Percentiles rank a stretch among this genome's conserved stretches.
These are phyloP conservation scores for Agrocybe praecox DNA, from an alignment of 768 basidiomycete species.

Conservation along the genomic window DNA sequence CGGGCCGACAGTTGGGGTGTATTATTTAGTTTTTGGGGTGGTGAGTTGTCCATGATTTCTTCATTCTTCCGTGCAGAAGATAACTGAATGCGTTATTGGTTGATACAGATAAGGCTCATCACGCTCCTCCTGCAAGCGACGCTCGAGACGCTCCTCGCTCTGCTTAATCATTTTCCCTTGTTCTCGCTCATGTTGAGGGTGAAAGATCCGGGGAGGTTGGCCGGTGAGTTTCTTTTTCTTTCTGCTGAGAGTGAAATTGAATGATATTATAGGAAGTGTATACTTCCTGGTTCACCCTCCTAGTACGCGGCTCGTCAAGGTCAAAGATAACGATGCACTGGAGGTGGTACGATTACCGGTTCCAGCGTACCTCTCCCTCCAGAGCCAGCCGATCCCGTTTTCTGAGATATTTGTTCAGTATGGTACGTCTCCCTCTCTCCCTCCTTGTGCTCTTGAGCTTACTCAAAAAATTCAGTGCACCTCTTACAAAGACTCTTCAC, in stretches of 20 bases:
- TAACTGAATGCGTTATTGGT: neutral
- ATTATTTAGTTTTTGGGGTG: conserved; percentile 79
- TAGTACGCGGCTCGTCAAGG: neutral
- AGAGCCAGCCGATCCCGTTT: conserved; percentile 59
- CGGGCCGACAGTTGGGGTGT: conserved; percentile 84
- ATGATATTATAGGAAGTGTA: conserved; percentile 26
- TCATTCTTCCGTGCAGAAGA: neutral
- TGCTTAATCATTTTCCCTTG: conserved; percentile 92
- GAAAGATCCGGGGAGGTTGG: conserved; percentile 83
- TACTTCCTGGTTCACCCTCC: conserved; percentile 12
- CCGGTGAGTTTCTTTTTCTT: conserved; percentile 50
- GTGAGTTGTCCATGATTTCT: conserved; percentile 34
- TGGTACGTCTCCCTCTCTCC: conserved; percentile 37
- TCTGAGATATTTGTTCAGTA: conserved; percentile 61
- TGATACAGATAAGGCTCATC: conserved; percentile 28
- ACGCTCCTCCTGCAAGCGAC: conserved; percentile 61
- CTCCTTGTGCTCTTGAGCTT: too few relatives aligned
- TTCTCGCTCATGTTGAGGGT: conserved; percentile 83
- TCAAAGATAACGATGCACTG: too few relatives aligned
- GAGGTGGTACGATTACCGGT: conserved; percentile 6
- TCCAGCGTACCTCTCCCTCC: conserved; percentile 24
- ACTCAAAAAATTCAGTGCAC: too few relatives aligned
- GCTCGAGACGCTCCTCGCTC: conserved; percentile 67
- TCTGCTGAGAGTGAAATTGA: neutral
- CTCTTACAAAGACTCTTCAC: conserved; percentile 50